Conservation (phyloP, 2,329 filamentous ascomycete genomes). For the Talaromyces amestolkiae region DNA sequence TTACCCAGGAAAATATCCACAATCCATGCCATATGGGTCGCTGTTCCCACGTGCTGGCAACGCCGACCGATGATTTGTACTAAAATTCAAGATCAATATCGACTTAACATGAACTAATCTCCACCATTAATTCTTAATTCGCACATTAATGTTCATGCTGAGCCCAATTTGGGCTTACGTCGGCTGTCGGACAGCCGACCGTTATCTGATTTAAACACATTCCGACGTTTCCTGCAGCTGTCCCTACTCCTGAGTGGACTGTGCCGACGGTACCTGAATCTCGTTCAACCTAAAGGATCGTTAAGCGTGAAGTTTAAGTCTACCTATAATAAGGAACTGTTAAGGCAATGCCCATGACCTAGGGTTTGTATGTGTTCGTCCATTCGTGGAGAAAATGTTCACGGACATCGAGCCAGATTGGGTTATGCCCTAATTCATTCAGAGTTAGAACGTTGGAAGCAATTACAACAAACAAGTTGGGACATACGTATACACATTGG, state of each 20-base stretch:
- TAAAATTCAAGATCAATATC: background rate
- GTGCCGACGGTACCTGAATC: background rate
- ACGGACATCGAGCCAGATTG: background rate
- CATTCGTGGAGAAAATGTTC: background rate
- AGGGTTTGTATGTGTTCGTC: background rate
- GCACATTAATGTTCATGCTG: background rate
- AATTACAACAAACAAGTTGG: background rate
- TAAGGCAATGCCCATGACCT: background rate
- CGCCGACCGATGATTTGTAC: background rate
- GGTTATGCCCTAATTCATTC: background rate
- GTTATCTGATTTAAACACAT: background rate
- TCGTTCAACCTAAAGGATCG: background rate
- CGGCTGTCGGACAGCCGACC: no score
- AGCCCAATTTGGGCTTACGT: background rate
- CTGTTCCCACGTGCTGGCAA: slow-evolving; percentile 1
- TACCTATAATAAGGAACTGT: background rate
- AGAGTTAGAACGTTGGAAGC: background rate
- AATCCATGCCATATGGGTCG: background rate
- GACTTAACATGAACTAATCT: background rate
- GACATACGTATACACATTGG: no score
- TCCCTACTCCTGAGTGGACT: background rate
- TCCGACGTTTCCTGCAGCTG: background rate
- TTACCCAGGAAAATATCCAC: background rate
- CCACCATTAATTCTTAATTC: background rate
- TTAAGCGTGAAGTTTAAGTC: background rate